Base-by-base conservation (phyloP, 2,329 filamentous ascomycete genomes). In the Diplodia sapinea region DNA sequence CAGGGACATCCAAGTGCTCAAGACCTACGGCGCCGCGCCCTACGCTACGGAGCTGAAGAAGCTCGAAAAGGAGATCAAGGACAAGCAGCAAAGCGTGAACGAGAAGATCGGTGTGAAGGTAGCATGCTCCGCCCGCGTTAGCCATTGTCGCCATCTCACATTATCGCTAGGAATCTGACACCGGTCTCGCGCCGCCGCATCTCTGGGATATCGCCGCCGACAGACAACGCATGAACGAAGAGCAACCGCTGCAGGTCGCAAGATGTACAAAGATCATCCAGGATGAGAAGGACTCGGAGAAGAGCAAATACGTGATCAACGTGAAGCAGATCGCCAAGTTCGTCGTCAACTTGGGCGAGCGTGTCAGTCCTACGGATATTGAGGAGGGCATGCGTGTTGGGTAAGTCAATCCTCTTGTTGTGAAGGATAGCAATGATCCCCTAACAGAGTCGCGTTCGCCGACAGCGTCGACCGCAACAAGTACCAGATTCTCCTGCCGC, bases 221-320 rank as follows among this genome's bases (percentile, higher is more conserved):
- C 80, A 90, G 94, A 74, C 95, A 98, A 87, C 93, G 95, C 77
- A 99, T 99, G 95, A 89, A 90, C 71, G 95, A 99, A 82, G 95
- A 99, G 82, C 95, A 99, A 77, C 95, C 95, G 52, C 87, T 98
- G 74, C 95, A 99, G 82, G 95, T 99, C 71, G 95, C 95, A 72
- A 88, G 95, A 77, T 99, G 95, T 86, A 99, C 95, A 69, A 99
- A 99, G 86, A 99, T 99, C 80, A 99, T 99, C 74, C 89, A 93
- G 70, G 94, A 98, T 77, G 94, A 97, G 79, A 94, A 95, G 82
- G 94, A 98, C 79, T 86, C 92, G 69, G 92, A 96, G 71, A 99
- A 99, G 88, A 96, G 91, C 88, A 99, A 98, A 89, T 99, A 99
- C 84, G 94, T 99, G 76, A 99, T 99, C 87, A 99, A 99, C 82